Base-by-base conservation (phyloP, 169 alveolate species). In the Amoebophrya sp. region DNA sequence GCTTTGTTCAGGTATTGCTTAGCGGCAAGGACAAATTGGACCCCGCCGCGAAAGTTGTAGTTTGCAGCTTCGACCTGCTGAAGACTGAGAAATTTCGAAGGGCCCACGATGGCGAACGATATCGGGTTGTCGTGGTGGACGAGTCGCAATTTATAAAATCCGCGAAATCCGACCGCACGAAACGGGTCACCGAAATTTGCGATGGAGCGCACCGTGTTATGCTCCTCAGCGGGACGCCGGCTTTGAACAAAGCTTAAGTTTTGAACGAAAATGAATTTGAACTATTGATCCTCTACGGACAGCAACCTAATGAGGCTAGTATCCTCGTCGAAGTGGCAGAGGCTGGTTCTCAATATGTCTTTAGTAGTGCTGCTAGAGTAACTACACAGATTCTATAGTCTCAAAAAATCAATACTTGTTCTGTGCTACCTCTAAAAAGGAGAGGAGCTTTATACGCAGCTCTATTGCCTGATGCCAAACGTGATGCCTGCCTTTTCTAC, bases 121-220 rank as follows among this genome's bases (percentile, higher is more conserved):
- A 93, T 39, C 78, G 93, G 41, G 95, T 94, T 33, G 96, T 96
- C 38, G 96, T 98, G 40, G 98, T 98, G 78, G 99, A 98, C 96
- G 99, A 98, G 94, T 98, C 99, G 10, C 99, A 98, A 91, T 98
- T 96, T 94, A 93, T 98, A 29, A 98, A 98, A 95, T 96, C 97
- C 91, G 92, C 95, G 41, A 91, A 95, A 89, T 96, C 99, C 18
- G 96, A 96, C 94, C 95, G 99, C 92, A 97, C 99, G 10, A 95
- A 95, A 92, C 93, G 92, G n/a, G 93, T 95, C 47, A 95, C 96
- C 38, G 99, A 99, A 39, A 93, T 97, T 41, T 94, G 97, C 77
- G 96, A 96, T 93, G 95, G 94, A 89, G 96, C 98, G 0, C 96
- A 94, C 91, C 93, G 99, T 93, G 95, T 94, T 29, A 96, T 97